These are phyloP conservation scores for Microascus cirrosus DNA, from an alignment of 2,329 filamentous ascomycete species.

Conservation along the genomic window DNA sequence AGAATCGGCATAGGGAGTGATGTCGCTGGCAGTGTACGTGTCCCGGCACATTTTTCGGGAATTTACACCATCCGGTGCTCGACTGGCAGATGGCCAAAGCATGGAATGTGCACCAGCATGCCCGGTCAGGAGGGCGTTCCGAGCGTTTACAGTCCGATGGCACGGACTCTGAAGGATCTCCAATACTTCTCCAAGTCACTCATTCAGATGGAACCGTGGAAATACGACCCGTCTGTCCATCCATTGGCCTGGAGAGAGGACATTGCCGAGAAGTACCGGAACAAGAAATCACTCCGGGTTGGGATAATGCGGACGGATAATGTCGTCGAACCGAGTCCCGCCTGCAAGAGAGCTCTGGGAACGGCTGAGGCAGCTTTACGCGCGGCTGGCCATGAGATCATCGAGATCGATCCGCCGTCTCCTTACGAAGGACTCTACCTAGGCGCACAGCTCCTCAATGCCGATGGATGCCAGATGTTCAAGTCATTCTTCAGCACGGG, in stretches of 20 bases:
- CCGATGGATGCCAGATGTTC: constrained; percentile 75
- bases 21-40: constrained; percentile 79
- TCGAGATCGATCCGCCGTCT: constrained; percentile 50
- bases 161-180: constrained; percentile 71
- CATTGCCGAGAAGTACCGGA: constrained; percentile 44
- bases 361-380: constrained; percentile 59
- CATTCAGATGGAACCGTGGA: constrained; percentile 77
- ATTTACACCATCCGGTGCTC: constrained; percentile 82
- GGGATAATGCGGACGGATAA: constrained; percentile 71
- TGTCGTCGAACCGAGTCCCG: constrained; percentile 78
- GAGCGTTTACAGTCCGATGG: constrained; percentile 87
- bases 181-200: constrained; percentile 73
- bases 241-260: constrained; percentile 68
- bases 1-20: constrained; percentile 85
- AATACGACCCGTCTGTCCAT: constrained; percentile 76
- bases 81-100: constrained; percentile 82
- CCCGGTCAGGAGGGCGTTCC: constrained; percentile 83
- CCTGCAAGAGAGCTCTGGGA: constrained; percentile 66
- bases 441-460: constrained; percentile 70
- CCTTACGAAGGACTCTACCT: constrained; percentile 67
- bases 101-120: constrained; percentile 78
- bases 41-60: constrained; percentile 80
- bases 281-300: constrained; percentile 55
- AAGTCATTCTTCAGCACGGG: constrained; percentile 63
- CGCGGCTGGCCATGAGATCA: constrained; percentile 64